phyloP scores from a whole-genome alignment of 2,329 filamentous ascomycete species.

The Penicillium sclerotiorum region DNA sequence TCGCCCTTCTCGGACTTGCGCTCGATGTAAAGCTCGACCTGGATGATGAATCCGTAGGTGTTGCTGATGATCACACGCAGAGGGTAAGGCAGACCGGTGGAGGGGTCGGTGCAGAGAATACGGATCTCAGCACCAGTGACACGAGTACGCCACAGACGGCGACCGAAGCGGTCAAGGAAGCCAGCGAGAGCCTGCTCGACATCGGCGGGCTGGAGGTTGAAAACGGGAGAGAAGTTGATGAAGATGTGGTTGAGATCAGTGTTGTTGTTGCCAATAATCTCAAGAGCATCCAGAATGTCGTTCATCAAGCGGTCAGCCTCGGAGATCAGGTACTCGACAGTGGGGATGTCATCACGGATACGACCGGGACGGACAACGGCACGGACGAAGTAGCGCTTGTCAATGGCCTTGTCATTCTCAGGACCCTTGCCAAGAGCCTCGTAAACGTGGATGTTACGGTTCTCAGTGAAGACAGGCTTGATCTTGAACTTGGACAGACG shows the following conservation, averaged over 20 bases:
- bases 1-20: constrained; percentile 97
- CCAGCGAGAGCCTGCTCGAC: constrained; percentile 91
- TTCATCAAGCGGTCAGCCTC: constrained; percentile 96
- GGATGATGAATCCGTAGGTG: constrained; percentile 95
- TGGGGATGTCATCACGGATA: constrained; percentile 94
- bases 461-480: constrained; percentile 97
- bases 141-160: constrained; percentile 92
- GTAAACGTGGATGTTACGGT: constrained; percentile 98
- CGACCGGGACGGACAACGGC: constrained; percentile 92
- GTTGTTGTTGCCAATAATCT: constrained; percentile 99
- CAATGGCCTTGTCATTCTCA: constrained; percentile 71
- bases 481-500: constrained; percentile 97
- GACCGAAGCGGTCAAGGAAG: constrained; percentile 95
- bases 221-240: constrained; percentile 98
- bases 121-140: constrained; percentile 97
- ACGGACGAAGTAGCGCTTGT: constrained; percentile 96
- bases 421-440: constrained; percentile 93
- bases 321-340: constrained; percentile 96
- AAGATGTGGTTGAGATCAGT: constrained; percentile 99
- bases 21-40: constrained; percentile 97
- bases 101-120: constrained; percentile 92
- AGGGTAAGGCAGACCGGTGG: constrained; percentile 82
- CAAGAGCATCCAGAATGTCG: constrained; percentile 94
- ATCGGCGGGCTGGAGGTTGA: constrained; percentile 85
- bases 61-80: constrained; percentile 96